Base-by-base conservation (phyloP, 179 eudicot species). In the Silene vulgaris region DNA sequence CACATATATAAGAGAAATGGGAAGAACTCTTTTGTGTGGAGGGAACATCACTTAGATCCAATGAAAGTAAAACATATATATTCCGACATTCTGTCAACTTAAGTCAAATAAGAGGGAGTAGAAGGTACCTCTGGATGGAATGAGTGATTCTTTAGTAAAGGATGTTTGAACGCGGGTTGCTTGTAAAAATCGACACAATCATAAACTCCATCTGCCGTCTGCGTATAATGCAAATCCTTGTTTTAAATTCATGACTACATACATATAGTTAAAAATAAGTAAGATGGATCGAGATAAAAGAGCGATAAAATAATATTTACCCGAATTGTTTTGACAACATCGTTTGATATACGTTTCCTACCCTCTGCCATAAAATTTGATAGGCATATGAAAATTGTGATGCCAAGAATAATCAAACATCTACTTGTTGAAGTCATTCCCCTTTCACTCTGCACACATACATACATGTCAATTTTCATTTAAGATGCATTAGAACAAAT, bases 181-280 rank as follows among this genome's bases (percentile, higher is more conserved):
- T 74, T 71, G 30, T 79, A 79, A 7, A 79, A 79, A 62, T 74
- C 71, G 13, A 69, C 40, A 9, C 81, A 79, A 69, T 79, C 78
- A 26, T 79, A 79, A 14, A 62, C 65, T 12, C 78, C 81, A 23
- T 30, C 54, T 14, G 69, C 65, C 0, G 75, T 62, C 81, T 79
- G 20, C 30, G 4, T 23, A 52, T 65, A 65, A 65, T 17, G 9
- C 19, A 71, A 71, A 71, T 52, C 37, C 28, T 11, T 8, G 12
- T 20, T 0, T 60, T 17, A 45, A 11, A 7, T 45, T 11, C 9
- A 30, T 30, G 35, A 30, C 4, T 30, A 30, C 26, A 23, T 23
- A 23, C 26, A 23, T 23, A 23, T 23, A 23, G 45, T 37, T 14
- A 50, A 50, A 50, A 50, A 50, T 9, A 50, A 50, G 14, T 50